phyloP scores from a whole-genome alignment of 257 asterid species.

The Nicotiana benthamiana region DNA sequence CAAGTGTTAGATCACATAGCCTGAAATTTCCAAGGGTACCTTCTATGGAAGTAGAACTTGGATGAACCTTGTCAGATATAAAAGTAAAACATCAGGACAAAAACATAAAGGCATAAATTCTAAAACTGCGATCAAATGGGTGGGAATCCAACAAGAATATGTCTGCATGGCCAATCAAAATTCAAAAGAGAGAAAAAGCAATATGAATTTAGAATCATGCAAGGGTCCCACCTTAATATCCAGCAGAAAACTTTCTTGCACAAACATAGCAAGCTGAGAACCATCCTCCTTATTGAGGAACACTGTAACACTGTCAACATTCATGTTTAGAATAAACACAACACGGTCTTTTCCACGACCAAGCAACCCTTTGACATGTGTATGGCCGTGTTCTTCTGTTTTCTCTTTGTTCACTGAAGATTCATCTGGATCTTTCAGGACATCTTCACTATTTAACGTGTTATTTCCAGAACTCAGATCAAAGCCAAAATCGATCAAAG shows the following conservation, averaged over 20 bases:
- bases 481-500: slow-evolving; percentile 76
- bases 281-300: slow-evolving; percentile 95
- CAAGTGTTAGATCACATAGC: slow-evolving; percentile 78
- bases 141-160: neutral
- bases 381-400: slow-evolving; percentile 55
- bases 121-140: slow-evolving; percentile 2
- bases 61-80: slow-evolving; percentile 60
- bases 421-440: slow-evolving; percentile 30
- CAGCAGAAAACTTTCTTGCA: slow-evolving; percentile 87
- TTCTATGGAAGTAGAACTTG: slow-evolving; percentile 78
- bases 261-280: slow-evolving; percentile 94
- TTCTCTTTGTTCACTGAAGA: slow-evolving; percentile 44
- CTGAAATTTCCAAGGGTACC: slow-evolving; percentile 89
- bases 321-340: slow-evolving; percentile 85
- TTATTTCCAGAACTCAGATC: slow-evolving; percentile 49
- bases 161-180: neutral
- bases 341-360: slow-evolving; percentile 91
- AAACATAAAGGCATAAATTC: slow-evolving; percentile 8
- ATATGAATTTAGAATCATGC: neutral
- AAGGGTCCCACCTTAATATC: slow-evolving; percentile 68
- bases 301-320: slow-evolving; percentile 80
- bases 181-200: neutral
- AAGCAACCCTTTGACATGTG: slow-evolving; percentile 68
- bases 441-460: slow-evolving; percentile 20
- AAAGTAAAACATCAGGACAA: slow-evolving; percentile 21